Base-by-base conservation (phyloP, 2,329 filamentous ascomycete genomes). In the Cercospora zeae-maydis region DNA sequence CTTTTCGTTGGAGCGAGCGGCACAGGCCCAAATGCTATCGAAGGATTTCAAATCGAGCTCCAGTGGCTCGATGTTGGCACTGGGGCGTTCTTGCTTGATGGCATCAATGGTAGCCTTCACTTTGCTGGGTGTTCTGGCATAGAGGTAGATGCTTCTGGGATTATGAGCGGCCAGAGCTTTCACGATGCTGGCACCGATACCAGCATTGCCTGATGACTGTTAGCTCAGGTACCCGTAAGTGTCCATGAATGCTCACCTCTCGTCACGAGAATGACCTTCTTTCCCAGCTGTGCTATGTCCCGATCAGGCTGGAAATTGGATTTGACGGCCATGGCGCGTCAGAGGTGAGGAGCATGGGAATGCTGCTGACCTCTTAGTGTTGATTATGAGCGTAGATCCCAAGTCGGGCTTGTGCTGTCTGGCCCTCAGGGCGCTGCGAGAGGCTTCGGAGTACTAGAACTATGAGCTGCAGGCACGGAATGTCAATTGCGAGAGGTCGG, bases 21-120 rank as follows among this genome's bases (percentile, higher is more conserved):
- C 81, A 1, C 80, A 82, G 2, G 73, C 65, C 4, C 75, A 77
- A 67, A 85, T 78, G 19, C 80, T 83, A 14, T 75, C 70, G 49
- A 85, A 79, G 0, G 82, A 84, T 0, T 78, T 69, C 13, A 86
- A 75, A 66, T 86, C 82, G 27, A 83, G 78, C 10, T 76, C 71
- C 8, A 86, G 70, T 63, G 78, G 76, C 42, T 76, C 74, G 59
- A 84, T 78, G 61, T 63, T 65, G 30, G 75, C 75, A 49, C 73
- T 68, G 3, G 78, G 75, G 3, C 75, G 70, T 4, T 65, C 56
- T 4, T 66, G 59, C n/a, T 76, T 73, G 67, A 81, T 74, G n/a
- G 77, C 73, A 19, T 70, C 56, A 61, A 81, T 78, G 19, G 78
- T 74, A n/a, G 73, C 67, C 11, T 72, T 61, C 31, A 78, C 80